phyloP scores from a whole-genome alignment of 306 rosid species.

The Styphnolobium japonicum region DNA sequence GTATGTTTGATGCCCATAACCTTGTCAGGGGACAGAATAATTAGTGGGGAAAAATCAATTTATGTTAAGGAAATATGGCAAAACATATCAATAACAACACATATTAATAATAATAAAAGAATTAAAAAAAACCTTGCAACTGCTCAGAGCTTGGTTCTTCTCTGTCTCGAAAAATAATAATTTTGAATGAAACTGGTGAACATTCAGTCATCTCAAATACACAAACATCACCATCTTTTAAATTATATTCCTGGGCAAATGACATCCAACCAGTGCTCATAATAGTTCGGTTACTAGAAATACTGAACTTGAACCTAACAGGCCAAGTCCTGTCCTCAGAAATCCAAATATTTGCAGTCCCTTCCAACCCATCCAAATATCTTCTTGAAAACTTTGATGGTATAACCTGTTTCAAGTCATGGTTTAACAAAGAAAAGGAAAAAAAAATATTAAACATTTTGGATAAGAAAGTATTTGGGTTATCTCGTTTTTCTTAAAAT shows the following conservation, averaged over 20 bases:
- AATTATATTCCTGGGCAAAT: background rate
- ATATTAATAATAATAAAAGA: background rate
- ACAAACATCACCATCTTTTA: slow-evolving; percentile 16
- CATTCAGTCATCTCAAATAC: background rate
- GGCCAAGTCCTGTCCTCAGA: background rate
- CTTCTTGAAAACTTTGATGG: background rate
- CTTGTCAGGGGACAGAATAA: background rate
- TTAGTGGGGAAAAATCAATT: no score
- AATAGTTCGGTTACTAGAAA: fast-evolving
- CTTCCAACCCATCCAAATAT: background rate
- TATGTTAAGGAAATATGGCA: background rate
- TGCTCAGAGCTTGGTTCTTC: background rate
- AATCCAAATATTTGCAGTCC: background rate
- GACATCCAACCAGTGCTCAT: background rate
- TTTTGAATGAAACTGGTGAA: background rate
- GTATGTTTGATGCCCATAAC: background rate
- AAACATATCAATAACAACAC: background rate
- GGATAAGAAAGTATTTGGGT: background rate
- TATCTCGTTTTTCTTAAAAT: background rate
- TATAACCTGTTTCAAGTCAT: background rate
- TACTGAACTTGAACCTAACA: background rate
- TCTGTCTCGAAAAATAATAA: background rate
- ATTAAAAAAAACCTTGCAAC: background rate
- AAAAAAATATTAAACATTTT: background rate
- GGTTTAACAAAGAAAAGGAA: background rate